These are phyloP conservation scores for Phaeosphaeria sp. DNA, from an alignment of 2,329 filamentous ascomycete species.

Conservation along the genomic window DNA sequence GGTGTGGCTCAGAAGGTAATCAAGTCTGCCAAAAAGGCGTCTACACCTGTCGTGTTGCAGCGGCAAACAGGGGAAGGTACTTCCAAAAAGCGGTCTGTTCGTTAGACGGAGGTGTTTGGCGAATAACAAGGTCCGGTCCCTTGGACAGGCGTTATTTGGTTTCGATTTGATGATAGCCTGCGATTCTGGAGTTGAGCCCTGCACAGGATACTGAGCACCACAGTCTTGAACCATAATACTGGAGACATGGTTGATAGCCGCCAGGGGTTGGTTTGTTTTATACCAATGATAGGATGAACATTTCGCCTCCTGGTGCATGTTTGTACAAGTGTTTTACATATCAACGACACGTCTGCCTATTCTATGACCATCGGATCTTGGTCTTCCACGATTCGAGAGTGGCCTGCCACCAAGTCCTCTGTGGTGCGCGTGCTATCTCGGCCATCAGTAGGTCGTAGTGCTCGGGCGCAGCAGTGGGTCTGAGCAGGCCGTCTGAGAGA, in stretches of 20 bases:
- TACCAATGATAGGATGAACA: neutral
- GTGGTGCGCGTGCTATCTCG: slow-evolving; percentile 45
- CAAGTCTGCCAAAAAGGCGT: neutral
- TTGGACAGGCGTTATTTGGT: neutral
- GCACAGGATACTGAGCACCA: too few species aligned
- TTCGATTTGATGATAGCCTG: too few species aligned
- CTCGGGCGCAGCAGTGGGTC: slow-evolving; percentile 41
- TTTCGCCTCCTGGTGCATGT: neutral
- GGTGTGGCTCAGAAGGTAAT: neutral
- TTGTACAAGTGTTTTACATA: neutral
- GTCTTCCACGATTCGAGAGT: slow-evolving; percentile 47
- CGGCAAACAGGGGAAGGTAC: neutral
- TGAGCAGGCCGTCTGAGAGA: slow-evolving; percentile 33
- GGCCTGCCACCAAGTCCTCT: slow-evolving; percentile 43
- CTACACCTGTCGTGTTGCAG: neutral
- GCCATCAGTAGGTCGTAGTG: slow-evolving; percentile 45
- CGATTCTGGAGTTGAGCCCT: too few species aligned
- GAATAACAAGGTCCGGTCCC: neutral
- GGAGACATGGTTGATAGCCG: too few species aligned
- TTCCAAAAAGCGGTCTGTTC: neutral
- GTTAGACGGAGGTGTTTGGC: neutral
- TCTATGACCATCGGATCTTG: slow-evolving; percentile 43
- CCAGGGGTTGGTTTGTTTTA: neutral
- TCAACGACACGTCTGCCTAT: neutral
- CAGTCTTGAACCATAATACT: too few species aligned